Evolutionary conservation across 2,329 filamentous ascomycete species (phyloP).

Genomic region (Claviceps quebecensis): DNA sequence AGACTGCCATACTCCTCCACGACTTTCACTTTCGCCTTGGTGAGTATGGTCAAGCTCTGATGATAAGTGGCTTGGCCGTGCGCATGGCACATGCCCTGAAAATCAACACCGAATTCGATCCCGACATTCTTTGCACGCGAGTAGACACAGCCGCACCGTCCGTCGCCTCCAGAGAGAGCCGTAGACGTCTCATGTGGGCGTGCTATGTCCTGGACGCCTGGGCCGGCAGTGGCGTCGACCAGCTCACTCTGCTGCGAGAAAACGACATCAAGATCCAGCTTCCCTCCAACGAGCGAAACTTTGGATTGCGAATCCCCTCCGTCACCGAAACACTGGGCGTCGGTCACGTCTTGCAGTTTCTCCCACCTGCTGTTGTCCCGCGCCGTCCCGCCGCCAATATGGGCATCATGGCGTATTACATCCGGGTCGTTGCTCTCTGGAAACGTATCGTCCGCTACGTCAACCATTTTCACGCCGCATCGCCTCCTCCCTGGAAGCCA

Average conservation of each 20-base stretch:
- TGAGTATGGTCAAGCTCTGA: constrained; percentile 25
- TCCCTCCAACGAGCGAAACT: constrained; percentile 26
- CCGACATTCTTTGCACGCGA: constrained; percentile 24
- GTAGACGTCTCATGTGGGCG: constrained; percentile 27
- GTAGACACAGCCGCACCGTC: constrained; percentile 17
- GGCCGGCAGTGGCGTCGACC: constrained; percentile 25
- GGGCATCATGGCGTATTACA: constrained; percentile 30
- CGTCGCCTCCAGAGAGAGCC: constrained; percentile 23
- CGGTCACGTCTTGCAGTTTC: constrained; percentile 25
- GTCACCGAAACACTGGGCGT: constrained; percentile 27
- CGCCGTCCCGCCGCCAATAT: constrained; percentile 26
- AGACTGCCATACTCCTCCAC: constrained; percentile 25
- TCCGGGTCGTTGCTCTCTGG: constrained; percentile 26
- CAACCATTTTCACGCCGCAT: constrained; percentile 24
- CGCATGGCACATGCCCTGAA: constrained; percentile 28
- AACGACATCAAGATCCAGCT: constrained; percentile 28
- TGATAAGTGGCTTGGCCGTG: constrained; percentile 26
- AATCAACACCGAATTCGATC: constrained; percentile 23
- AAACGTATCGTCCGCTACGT: constrained; percentile 28
- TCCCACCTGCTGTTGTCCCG: constrained; percentile 24
- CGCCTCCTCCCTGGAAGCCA: constrained; percentile 26
- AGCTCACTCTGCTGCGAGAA: constrained; percentile 24
- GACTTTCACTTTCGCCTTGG: constrained; percentile 26
- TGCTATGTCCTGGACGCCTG: constrained; percentile 28
- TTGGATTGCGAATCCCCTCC: constrained; percentile 25